These are phyloP conservation scores for Apiospora pterosperma DNA, from an alignment of 2,329 filamentous ascomycete species.

Conservation along the genomic window DNA sequence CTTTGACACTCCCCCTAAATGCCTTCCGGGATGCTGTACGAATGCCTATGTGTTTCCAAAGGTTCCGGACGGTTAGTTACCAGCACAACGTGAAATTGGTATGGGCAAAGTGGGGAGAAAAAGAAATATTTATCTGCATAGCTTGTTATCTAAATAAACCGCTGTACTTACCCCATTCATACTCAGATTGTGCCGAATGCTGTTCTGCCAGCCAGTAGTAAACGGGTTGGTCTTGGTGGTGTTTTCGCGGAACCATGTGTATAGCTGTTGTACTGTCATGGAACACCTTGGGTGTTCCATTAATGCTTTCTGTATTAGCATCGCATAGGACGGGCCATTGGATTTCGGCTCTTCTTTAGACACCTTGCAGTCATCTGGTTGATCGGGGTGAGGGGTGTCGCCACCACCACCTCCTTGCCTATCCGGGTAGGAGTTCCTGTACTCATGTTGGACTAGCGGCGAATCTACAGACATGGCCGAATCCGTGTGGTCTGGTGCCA, in stretches of 20 bases:
- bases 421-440: background rate
- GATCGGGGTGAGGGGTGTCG: conserved; percentile 5
- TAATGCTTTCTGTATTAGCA: conserved; percentile 75
- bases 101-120: background rate
- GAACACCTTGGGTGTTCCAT: conserved; percentile 61
- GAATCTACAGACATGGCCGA: conserved; percentile 8
- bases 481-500: conserved; percentile 7
- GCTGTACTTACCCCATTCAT: conserved; percentile 76
- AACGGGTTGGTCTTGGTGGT: conserved; percentile 63
- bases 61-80: background rate
- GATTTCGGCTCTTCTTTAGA: conserved; percentile 22
- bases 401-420: conserved; percentile 4
- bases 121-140: background rate
- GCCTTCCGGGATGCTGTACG: conserved; percentile 42
- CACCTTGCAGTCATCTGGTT: conserved; percentile 10
- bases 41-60: conserved; percentile 27
- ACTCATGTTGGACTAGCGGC: background rate
- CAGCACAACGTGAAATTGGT: background rate
- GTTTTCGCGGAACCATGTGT: conserved; percentile 82
- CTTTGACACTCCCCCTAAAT: conserved; percentile 45
- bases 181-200: conserved; percentile 89
- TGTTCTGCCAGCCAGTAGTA: conserved; percentile 98
- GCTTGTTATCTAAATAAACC: background rate
- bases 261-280: conserved; percentile 83
- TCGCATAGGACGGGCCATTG: conserved; percentile 69